Conservation (phyloP, 1,284 basidiomycete genomes). For the Neonothopanus nambi region DNA sequence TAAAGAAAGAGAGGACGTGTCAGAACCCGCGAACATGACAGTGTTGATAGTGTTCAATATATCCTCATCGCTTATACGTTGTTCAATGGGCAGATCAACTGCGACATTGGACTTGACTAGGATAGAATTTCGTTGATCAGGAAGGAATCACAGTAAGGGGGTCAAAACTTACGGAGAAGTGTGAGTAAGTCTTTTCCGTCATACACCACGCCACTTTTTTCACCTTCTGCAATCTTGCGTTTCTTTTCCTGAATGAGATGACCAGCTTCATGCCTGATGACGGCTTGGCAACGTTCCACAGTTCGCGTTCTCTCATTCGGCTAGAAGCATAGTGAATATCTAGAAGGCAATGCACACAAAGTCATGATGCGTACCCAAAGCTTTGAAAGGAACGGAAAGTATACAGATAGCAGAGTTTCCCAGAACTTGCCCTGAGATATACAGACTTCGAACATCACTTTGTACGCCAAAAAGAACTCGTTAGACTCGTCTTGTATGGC, state of each 20-base stretch:
- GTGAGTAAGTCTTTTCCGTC: constrained; percentile 66
- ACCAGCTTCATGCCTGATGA: constrained; percentile 69
- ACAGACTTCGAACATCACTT: constrained; percentile 77
- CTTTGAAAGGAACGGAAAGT: constrained; percentile 56
- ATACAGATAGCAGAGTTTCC: constrained; percentile 53
- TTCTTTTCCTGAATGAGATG: constrained; percentile 73
- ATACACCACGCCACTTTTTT: constrained; percentile 46
- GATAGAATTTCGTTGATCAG: background rate
- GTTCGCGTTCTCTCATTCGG: constrained; percentile 52
- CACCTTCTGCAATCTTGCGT: constrained; percentile 57
- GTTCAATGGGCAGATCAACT: constrained; percentile 58
- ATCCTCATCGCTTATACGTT: constrained; percentile 80
- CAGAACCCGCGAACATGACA: constrained; percentile 85
- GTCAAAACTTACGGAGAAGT: constrained; percentile 52
- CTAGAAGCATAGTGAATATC: constrained; percentile 35
- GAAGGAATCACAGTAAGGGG: background rate
- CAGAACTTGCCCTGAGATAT: constrained; percentile 54
- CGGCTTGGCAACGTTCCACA: constrained; percentile 54
- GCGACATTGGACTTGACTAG: constrained; percentile 75
- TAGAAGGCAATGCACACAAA: constrained; percentile 5
- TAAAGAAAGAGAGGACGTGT: constrained; percentile 77
- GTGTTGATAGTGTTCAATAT: constrained; percentile 83
- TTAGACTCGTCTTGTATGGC: constrained; percentile 75
- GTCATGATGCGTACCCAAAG: constrained; percentile 52
- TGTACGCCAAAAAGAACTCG: constrained; percentile 74